phyloP scores from a whole-genome alignment of 306 rosid species.

The Hippophae tibetana region DNA sequence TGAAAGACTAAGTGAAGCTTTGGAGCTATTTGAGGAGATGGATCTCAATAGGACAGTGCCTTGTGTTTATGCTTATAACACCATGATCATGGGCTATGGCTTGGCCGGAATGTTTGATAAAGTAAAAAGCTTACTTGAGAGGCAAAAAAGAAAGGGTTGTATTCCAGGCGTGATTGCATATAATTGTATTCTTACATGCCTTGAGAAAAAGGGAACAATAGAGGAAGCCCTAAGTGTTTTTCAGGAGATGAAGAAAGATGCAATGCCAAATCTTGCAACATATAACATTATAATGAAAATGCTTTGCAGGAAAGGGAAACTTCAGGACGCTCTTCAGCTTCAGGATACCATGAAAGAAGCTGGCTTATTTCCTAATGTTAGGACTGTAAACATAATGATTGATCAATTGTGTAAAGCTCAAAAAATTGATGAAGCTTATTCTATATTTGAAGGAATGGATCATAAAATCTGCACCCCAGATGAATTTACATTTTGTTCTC shows the following conservation, averaged over 20 bases:
- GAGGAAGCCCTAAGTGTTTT: conserved; percentile 62
- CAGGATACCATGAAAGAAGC: conserved; percentile 74
- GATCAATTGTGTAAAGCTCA: conserved; percentile 80
- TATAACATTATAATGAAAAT: conserved; percentile 74
- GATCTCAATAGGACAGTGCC: conserved; percentile 70
- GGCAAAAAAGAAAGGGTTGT: conserved; percentile 84
- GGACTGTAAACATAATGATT: conserved; percentile 83
- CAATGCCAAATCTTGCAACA: conserved; percentile 72
- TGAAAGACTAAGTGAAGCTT: conserved; percentile 61
- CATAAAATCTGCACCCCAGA: conserved; percentile 67
- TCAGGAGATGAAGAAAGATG: conserved; percentile 83
- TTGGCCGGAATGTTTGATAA: conserved; percentile 70
- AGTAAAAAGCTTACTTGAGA: conserved; percentile 77
- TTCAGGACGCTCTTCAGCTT: conserved; percentile 47
- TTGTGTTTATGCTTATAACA: conserved; percentile 92
- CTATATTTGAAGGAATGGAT: conserved; percentile 74
- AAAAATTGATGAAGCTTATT: conserved; percentile 73
- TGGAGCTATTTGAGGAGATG: conserved; percentile 67
- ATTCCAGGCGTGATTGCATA: conserved; percentile 80
- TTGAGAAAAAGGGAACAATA: conserved; percentile 62
- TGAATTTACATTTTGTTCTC: conserved; percentile 73
- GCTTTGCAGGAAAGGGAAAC: conserved; percentile 72
- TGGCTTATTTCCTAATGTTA: conserved; percentile 80
- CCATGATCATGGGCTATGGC: conserved; percentile 96
- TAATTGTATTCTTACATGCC: conserved; percentile 73